Evolutionary conservation across 2,329 filamentous ascomycete genomes (phyloP).

Genomic region (Sclerotinia nivalis): DNA sequence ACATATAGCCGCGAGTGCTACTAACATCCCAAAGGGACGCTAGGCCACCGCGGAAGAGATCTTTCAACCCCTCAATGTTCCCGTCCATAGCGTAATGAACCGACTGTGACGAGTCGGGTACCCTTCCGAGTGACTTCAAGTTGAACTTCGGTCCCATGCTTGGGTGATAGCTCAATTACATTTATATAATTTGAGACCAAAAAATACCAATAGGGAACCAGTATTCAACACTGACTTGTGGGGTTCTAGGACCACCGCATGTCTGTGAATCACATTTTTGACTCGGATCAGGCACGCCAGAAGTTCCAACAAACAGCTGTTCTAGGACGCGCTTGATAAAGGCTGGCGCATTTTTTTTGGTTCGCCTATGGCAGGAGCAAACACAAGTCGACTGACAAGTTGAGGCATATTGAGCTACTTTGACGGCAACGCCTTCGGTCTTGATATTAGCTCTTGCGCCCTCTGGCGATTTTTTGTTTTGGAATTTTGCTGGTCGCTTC

Average conservation of each 20-base stretch:
- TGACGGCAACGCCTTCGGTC: neutral
- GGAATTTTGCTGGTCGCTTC: no score
- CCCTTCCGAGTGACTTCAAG: slow-evolving; percentile 22
- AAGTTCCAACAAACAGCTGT: slow-evolving; percentile 22
- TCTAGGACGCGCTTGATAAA: slow-evolving; percentile 18
- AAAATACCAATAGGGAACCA: slow-evolving; percentile 23
- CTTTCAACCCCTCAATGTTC: slow-evolving; percentile 26
- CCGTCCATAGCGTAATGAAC: slow-evolving; percentile 23
- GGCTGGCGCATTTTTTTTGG: slow-evolving; percentile 2
- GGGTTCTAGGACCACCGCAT: slow-evolving; percentile 17
- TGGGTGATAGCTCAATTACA: slow-evolving; percentile 22
- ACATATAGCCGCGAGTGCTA: slow-evolving; percentile 24
- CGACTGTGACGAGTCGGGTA: slow-evolving; percentile 23
- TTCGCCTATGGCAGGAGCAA: slow-evolving; percentile 23
- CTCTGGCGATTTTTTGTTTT: no score
- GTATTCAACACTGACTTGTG: slow-evolving; percentile 22
- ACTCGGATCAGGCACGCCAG: slow-evolving; percentile 19
- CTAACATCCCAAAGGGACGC: slow-evolving; percentile 24
- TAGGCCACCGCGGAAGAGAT: slow-evolving; percentile 14
- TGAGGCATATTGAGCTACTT: neutral
- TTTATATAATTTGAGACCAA: slow-evolving; percentile 23
- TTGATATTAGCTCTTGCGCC: no score
- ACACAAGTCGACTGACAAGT: slow-evolving; percentile 7
- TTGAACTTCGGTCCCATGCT: slow-evolving; percentile 21
- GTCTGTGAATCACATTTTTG: slow-evolving; percentile 13